phyloP scores from a whole-genome alignment of 2,329 filamentous ascomycete species.

The Cytospora chrysosperma region DNA sequence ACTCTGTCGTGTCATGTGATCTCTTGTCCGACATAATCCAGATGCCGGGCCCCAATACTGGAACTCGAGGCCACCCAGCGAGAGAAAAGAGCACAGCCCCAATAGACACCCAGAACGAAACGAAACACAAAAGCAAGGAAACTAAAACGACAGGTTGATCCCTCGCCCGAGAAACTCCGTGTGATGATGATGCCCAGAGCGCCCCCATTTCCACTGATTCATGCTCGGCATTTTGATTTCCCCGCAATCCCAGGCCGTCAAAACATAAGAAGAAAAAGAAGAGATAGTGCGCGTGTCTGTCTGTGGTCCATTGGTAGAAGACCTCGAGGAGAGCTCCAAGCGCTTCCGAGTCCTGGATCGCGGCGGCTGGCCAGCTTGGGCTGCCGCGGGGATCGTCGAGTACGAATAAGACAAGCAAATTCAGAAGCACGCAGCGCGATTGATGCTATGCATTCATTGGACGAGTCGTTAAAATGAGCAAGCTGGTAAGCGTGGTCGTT shows the following conservation, averaged over 20 bases:
- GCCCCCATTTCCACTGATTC: background rate
- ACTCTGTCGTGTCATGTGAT: background rate
- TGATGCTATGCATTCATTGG: background rate
- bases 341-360: background rate
- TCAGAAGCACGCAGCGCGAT: background rate
- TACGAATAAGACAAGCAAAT: background rate
- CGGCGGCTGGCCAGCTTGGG: background rate
- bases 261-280: background rate
- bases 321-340: background rate
- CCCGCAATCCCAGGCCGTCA: background rate
- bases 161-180: background rate
- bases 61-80: background rate
- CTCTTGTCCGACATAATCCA: background rate
- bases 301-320: background rate
- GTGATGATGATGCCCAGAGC: background rate
- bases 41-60: background rate
- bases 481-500: background rate
- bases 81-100: background rate
- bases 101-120: background rate
- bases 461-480: background rate
- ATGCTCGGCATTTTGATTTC: background rate
- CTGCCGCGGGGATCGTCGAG: background rate
- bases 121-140: background rate
- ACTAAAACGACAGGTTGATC: background rate
- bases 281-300: background rate